These are phyloP conservation scores for Fusarium lateritium DNA, from an alignment of 2,329 filamentous ascomycete genomes.

Conservation along the genomic window DNA sequence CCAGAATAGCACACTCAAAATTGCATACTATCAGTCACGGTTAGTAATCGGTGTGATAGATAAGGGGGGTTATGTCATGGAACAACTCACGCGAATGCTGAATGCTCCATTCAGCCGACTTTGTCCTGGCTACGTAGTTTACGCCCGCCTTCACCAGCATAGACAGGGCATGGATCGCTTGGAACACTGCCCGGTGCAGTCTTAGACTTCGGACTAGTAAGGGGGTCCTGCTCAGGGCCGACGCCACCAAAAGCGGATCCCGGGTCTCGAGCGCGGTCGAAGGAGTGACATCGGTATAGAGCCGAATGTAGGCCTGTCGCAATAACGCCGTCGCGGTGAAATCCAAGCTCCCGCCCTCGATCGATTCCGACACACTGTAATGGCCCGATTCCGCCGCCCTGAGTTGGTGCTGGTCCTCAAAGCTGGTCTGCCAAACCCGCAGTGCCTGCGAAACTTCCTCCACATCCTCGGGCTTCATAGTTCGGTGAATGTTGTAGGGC, in stretches of 20 bases:
- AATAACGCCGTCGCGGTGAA: slow-evolving; percentile 76
- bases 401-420: slow-evolving; percentile 69
- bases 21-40: slow-evolving; percentile 63
- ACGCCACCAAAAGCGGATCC: slow-evolving; percentile 73
- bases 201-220: slow-evolving; percentile 71
- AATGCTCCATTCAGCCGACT: slow-evolving; percentile 74
- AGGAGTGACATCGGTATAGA: slow-evolving; percentile 76
- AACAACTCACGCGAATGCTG: slow-evolving; percentile 69
- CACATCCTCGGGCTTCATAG: slow-evolving; percentile 68
- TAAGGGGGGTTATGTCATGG: not conserved
- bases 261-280: slow-evolving; percentile 75
- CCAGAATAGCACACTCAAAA: slow-evolving; percentile 72
- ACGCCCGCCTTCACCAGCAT: slow-evolving; percentile 76
- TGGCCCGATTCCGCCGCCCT: slow-evolving; percentile 65
- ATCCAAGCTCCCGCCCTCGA: slow-evolving; percentile 72
- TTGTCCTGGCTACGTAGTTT: slow-evolving; percentile 73
- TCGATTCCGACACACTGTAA: slow-evolving; percentile 64
- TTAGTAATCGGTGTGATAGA: slow-evolving; percentile 34
- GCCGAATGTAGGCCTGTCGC: slow-evolving; percentile 73
- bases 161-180: slow-evolving; percentile 77
- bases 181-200: slow-evolving; percentile 75
- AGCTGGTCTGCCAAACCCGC: slow-evolving; percentile 70
- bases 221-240: slow-evolving; percentile 71
- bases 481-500: slow-evolving; percentile 65
- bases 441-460: slow-evolving; percentile 70